Percentiles rank a stretch among this genome's conserved stretches.
These are phyloP conservation scores for Santalum album DNA, from an alignment of 164 flowering plant species.

Conservation along the genomic window DNA sequence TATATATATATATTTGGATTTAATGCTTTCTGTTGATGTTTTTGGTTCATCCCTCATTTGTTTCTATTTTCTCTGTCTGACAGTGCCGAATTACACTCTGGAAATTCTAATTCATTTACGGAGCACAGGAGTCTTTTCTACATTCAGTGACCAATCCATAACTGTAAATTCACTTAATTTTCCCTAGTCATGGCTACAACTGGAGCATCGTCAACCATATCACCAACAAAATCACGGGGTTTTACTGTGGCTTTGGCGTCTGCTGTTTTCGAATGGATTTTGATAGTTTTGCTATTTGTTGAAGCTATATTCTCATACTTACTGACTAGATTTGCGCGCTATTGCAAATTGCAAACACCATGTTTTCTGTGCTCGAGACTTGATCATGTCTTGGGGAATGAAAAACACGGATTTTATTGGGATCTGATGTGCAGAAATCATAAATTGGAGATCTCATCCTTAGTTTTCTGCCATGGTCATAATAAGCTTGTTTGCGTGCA, in stretches of 20 bases:
- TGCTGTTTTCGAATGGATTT: slow-evolving; percentile 64
- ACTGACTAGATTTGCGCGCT: slow-evolving; percentile 37
- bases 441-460: slow-evolving; percentile 51
- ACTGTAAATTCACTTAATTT: slow-evolving; percentile 3
- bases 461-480: slow-evolving; percentile 45
- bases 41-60: background rate
- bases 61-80: slow-evolving; percentile 1
- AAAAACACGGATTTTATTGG: slow-evolving; percentile 34
- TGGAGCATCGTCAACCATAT: slow-evolving; percentile 12
- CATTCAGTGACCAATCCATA: slow-evolving; percentile 1
- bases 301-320: slow-evolving; percentile 38
- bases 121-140: slow-evolving; percentile 7
- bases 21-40: background rate
- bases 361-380: slow-evolving; percentile 65
- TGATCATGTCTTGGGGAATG: slow-evolving; percentile 44
- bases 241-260: slow-evolving; percentile 35
- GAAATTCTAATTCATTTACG: slow-evolving; percentile 9
- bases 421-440: slow-evolving; percentile 47
- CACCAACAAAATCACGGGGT: slow-evolving; percentile 12
- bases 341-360: slow-evolving; percentile 36
- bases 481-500: slow-evolving; percentile 51
- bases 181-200: slow-evolving; percentile 25
- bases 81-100: slow-evolving; percentile 14
- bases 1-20: background rate
- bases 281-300: slow-evolving; percentile 39